Evolutionary conservation across 2,329 filamentous ascomycete species (phyloP).

Genomic region (Pestalotiopsis sp.): DNA sequence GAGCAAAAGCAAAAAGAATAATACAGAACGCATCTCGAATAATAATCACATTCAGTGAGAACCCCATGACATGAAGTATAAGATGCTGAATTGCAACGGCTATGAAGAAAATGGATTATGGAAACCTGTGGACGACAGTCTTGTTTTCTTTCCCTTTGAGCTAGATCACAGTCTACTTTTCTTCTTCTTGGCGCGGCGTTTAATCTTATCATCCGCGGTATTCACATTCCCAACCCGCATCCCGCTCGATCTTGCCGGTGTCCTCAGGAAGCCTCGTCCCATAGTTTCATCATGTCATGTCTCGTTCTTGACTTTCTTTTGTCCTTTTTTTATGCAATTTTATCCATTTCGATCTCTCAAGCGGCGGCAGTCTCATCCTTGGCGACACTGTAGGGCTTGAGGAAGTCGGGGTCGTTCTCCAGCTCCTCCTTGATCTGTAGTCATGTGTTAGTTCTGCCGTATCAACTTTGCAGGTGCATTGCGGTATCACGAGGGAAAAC

Average conservation of each 20-base stretch:
- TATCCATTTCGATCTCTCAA: constrained; percentile 16
- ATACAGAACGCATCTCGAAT: too few species aligned
- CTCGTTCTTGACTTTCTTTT: neutral
- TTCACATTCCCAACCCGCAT: neutral
- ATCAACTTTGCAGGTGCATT: neutral
- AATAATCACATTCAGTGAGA: too few species aligned
- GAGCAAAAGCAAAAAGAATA: too few species aligned
- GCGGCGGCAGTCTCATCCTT: constrained; percentile 43
- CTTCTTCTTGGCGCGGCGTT: neutral
- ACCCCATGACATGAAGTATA: neutral
- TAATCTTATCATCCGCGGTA: neutral
- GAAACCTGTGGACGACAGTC: neutral
- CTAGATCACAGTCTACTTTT: neutral
- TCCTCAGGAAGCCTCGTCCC: neutral
- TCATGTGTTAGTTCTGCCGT: neutral
- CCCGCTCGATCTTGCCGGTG: neutral
- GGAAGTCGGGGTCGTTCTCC: constrained; percentile 79
- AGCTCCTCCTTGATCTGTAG: constrained; percentile 90
- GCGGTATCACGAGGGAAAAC: constrained; percentile 35
- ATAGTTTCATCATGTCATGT: neutral
- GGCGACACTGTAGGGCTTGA: constrained; percentile 69
- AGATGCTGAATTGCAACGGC: neutral
- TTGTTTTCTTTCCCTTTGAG: neutral
- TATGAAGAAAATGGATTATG: neutral
- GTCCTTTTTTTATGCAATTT: neutral